These are phyloP conservation scores for Penstemon newberryi DNA, from an alignment of 257 asterid genomes.

Conservation along the genomic window DNA sequence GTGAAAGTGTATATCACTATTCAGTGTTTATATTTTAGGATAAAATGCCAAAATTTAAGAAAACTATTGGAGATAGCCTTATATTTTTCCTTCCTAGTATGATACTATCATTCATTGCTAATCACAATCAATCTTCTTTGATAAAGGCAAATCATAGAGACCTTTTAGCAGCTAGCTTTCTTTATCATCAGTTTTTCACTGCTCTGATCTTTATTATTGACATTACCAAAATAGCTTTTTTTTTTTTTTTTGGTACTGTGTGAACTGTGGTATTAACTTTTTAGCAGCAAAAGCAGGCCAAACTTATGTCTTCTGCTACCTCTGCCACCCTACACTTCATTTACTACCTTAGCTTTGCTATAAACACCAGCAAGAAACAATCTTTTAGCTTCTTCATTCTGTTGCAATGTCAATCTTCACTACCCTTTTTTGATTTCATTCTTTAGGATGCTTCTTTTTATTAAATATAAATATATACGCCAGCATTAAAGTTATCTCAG, in stretches of 20 bases:
- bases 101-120: conserved; percentile 4
- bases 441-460: conserved; percentile 23
- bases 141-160: conserved; percentile 24
- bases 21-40: no score
- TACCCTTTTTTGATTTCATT: conserved; percentile 30
- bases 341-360: conserved; percentile 52
- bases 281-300: conserved; percentile 49
- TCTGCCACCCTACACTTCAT: conserved; percentile 43
- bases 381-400: conserved; percentile 24
- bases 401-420: conserved; percentile 33
- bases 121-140: conserved; percentile 26
- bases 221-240: conserved; percentile 42
- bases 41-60: no score
- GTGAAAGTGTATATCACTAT: no score
- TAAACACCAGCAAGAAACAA: conserved; percentile 38
- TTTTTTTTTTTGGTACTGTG: conserved; percentile 27
- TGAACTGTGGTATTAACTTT: conserved; percentile 43
- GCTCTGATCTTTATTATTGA: conserved; percentile 44
- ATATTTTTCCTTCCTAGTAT: not conserved
- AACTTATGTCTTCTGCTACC: conserved; percentile 43
- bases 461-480: not conserved
- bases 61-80: no score
- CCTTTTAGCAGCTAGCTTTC: conserved; percentile 27
- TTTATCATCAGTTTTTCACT: conserved; percentile 26
- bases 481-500: conserved; percentile 19